Conservation (phyloP, 371 early-diverging fungal genomes). For the Mucor mucedo region DNA sequence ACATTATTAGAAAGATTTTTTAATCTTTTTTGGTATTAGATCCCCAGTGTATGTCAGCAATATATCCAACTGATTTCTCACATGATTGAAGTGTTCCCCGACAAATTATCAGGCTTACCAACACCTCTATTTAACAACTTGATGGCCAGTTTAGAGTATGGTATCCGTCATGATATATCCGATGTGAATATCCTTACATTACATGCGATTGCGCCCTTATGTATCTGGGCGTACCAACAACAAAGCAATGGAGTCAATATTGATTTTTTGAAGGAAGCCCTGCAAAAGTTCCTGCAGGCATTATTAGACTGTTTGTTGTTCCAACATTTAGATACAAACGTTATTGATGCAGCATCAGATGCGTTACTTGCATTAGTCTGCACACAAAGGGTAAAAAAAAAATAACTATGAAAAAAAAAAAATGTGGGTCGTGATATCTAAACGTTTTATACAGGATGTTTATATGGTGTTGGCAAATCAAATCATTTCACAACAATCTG, state of each 20-base stretch:
- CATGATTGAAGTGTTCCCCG: conserved; percentile 71
- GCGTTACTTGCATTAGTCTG: conserved; percentile 63
- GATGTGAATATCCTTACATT: conserved; percentile 67
- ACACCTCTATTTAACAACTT: conserved; percentile 59
- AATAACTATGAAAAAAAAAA: neutral
- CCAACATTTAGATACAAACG: conserved; percentile 61
- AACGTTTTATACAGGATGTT: conserved; percentile 20
- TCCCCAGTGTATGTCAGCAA: conserved; percentile 70
- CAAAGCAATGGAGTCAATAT: conserved; percentile 26
- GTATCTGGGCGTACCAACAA: conserved; percentile 57
- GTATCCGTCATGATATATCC: conserved; percentile 62
- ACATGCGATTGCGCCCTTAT: conserved; percentile 67
- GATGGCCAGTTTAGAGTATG: conserved; percentile 70
- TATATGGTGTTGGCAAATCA: conserved; percentile 49
- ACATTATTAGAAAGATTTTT: neutral
- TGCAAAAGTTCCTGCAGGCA: conserved; percentile 60
- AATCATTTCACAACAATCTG: conserved; percentile 58
- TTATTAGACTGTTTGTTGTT: conserved; percentile 62
- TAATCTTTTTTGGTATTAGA: conserved; percentile 36
- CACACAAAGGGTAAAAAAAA: conserved; percentile 51
- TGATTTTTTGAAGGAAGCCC: conserved; percentile 46
- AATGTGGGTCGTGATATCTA: neutral
- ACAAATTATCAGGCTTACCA: conserved; percentile 64
- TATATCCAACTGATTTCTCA: conserved; percentile 72
- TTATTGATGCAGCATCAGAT: conserved; percentile 66